Percentiles rank a stretch among this genome's conserved stretches.
Evolutionary conservation across 2,329 filamentous ascomycete species (phyloP).

Genomic region (Apiospora aurea): DNA sequence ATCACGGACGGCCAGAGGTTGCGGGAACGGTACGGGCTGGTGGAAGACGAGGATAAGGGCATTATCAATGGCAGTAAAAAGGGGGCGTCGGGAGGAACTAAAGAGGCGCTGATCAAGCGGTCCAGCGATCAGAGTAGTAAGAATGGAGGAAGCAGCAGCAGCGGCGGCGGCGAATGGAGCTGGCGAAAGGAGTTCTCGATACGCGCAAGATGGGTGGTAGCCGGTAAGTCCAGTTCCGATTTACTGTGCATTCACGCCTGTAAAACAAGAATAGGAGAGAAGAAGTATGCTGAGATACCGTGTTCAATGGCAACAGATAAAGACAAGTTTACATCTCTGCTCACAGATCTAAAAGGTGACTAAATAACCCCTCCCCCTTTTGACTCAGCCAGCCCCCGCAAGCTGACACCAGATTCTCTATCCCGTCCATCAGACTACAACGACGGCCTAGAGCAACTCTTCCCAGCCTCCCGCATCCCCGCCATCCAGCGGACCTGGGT

Average conservation of each 20-base stretch:
- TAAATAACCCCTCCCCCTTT: neutral
- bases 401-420: neutral
- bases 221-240: conserved; percentile 38
- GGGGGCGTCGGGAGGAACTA: conserved; percentile 28
- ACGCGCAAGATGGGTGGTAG: conserved; percentile 53
- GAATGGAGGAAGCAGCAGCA: conserved; percentile 1
- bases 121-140: conserved; percentile 31
- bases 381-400: neutral
- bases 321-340: conserved; percentile 51
- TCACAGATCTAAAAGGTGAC: conserved; percentile 50
- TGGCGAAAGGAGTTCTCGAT: conserved; percentile 46
- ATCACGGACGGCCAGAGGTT: conserved; percentile 53
- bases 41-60: neutral
- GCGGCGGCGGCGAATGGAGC: conserved; percentile 36
- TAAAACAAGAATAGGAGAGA: neutral
- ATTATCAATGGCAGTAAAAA: conserved; percentile 24
- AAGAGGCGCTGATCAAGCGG: conserved; percentile 22
- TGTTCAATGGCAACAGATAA: conserved; percentile 43
- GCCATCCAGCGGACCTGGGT: conserved; percentile 55
- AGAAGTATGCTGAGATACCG: neutral
- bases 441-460: conserved; percentile 55
- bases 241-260: neutral
- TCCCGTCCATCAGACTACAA: conserved; percentile 48
- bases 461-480: conserved; percentile 49
- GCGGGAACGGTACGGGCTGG: conserved; percentile 50